Evolutionary conservation across 257 asterid species (phyloP).

Genomic region (Jacaranda copaia): DNA sequence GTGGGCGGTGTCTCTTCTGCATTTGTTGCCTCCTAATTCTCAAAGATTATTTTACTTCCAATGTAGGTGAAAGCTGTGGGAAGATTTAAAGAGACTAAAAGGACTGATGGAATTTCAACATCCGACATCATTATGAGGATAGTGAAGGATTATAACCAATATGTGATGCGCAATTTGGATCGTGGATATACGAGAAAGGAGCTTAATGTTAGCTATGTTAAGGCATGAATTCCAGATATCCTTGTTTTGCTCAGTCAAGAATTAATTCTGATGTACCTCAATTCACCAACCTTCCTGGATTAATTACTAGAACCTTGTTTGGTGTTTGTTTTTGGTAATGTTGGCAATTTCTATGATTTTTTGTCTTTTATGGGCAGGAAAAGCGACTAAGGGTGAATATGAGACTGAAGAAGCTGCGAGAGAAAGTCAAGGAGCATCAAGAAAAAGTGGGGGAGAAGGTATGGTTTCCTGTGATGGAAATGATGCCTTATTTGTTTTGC

Average conservation of each 20-base stretch:
- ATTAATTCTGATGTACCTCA: background rate
- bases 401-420: slow-evolving; percentile 74
- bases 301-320: slow-evolving; percentile 8
- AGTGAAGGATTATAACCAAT: slow-evolving; percentile 76
- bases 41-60: background rate
- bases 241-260: slow-evolving; percentile 12
- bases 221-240: slow-evolving; percentile 46
- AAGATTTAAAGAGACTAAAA: slow-evolving; percentile 72
- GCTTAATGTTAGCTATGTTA: slow-evolving; percentile 74
- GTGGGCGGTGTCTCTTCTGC: slow-evolving; percentile 3
- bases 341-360: slow-evolving; percentile 10
- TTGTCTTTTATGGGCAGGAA: slow-evolving; percentile 55
- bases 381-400: slow-evolving; percentile 72
- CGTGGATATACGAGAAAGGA: slow-evolving; percentile 83
- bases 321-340: slow-evolving; percentile 18
- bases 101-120: slow-evolving; percentile 82
- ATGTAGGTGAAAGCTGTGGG: slow-evolving; percentile 65
- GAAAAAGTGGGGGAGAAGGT: slow-evolving; percentile 86
- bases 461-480: slow-evolving; percentile 26
- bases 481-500: slow-evolving; percentile 9
- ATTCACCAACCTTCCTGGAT: background rate
- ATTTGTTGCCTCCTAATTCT: slow-evolving; percentile 6
- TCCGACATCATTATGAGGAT: slow-evolving; percentile 83
- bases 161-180: slow-evolving; percentile 79
- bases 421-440: slow-evolving; percentile 79